These are phyloP conservation scores for Eimeria maxima DNA, from an alignment of 169 alveolate genomes.

Conservation along the genomic window DNA sequence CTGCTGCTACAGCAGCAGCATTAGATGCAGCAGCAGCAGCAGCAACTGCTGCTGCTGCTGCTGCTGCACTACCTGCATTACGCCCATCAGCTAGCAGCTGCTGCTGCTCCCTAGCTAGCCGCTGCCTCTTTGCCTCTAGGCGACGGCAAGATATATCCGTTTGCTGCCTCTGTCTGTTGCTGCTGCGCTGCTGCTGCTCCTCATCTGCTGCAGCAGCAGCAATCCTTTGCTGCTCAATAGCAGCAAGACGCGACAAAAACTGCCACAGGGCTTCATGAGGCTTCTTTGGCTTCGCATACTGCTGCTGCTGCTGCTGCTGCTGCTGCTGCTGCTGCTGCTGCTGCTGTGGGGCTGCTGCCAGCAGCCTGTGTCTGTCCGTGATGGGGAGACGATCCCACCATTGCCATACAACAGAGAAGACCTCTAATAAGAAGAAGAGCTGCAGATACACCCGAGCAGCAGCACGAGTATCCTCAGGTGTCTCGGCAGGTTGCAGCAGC, in stretches of 20 bases:
- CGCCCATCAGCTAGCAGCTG: background rate
- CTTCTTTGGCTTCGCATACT: slow-evolving; percentile 3
- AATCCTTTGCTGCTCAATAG: background rate
- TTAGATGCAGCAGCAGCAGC: background rate
- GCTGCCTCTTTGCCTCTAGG: slow-evolving; percentile 9
- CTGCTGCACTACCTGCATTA: background rate
- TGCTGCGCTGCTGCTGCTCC: slow-evolving; percentile 2
- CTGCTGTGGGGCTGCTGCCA: background rate
- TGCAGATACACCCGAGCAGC: slow-evolving; percentile 55
- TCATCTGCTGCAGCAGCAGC: slow-evolving; percentile 40
- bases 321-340: slow-evolving; percentile 14
- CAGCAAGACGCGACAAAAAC: background rate
- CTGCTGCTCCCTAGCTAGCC: background rate
- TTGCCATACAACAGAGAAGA: slow-evolving; percentile 55
- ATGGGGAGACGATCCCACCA: slow-evolving; percentile 80
- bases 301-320: slow-evolving; percentile 27
- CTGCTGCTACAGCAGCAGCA: background rate
- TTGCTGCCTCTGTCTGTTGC: slow-evolving; percentile 21
- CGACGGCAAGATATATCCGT: background rate
- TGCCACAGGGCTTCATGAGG: slow-evolving; percentile 37
- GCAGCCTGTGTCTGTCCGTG: slow-evolving; percentile 12
- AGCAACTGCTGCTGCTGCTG: background rate
- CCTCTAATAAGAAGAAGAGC: slow-evolving; percentile 67
- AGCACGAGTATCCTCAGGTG: background rate
- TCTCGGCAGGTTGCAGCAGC: slow-evolving; percentile 23